These are phyloP conservation scores for Eucalyptus sideroxylon DNA, from an alignment of 345 rosid species.

Conservation along the genomic window DNA sequence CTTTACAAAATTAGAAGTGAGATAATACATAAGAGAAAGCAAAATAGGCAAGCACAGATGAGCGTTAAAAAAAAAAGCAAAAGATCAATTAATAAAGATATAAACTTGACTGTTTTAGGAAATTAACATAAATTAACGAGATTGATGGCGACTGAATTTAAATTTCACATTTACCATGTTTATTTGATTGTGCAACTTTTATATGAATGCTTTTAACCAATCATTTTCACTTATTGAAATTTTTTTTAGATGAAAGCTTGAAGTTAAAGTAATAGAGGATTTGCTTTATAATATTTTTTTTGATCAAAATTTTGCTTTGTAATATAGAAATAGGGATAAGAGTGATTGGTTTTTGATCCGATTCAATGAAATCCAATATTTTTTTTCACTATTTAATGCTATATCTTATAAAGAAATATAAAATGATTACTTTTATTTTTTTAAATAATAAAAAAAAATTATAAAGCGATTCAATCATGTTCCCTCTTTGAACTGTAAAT, in stretches of 20 bases:
- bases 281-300: too few relatives aligned
- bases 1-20: background rate
- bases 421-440: too few relatives aligned
- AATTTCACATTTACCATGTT: background rate
- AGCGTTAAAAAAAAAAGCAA: background rate
- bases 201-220: background rate
- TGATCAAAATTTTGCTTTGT: background rate
- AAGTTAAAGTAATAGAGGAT: background rate
- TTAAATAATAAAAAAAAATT: too few relatives aligned
- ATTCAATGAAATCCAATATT: rapidly evolving
- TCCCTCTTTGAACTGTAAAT: rapidly evolving
- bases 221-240: background rate
- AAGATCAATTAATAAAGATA: background rate
- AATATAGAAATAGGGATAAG: background rate
- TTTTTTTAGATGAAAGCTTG: background rate
- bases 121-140: background rate
- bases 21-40: background rate
- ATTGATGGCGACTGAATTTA: background rate
- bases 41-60: background rate
- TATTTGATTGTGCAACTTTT: background rate
- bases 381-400: too few relatives aligned
- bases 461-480: rapidly evolving
- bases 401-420: too few relatives aligned
- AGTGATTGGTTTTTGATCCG: too few relatives aligned
- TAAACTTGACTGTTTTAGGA: background rate